Evolutionary conservation across 2,329 filamentous ascomycete species (phyloP), one percentile per base, ranked within the genome.

Genomic region (Didymella segeticola): DNA sequence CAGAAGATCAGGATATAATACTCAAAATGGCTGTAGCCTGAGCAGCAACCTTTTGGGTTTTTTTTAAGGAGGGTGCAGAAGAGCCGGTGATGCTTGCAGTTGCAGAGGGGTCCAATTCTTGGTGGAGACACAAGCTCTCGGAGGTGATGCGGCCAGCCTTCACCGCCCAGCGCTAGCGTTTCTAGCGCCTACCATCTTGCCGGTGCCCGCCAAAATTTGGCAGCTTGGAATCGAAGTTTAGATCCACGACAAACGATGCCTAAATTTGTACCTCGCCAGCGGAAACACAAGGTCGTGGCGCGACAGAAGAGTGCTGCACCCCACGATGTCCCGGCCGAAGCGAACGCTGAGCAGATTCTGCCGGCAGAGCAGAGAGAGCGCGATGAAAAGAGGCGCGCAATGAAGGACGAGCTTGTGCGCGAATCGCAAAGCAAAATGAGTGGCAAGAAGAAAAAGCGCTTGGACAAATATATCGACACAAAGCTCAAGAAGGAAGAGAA

Each of bases 401-500:
- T 88, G 53, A 79, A 79, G 59, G 80, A 82, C 37, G 81, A 86
- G 63, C 63, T 87, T 53, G 77, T 77, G 56, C 76, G 77, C 57
- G 79, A 81, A 29, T 77, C 82, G 41, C 78, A 84, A 58, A 76
- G 80, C 3, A 83, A 83, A 60, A 80, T 87, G 53, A 85, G 82
- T 2, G 75, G 79, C 17, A 89, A 89, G 74, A 89, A 89, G 74
- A 80, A 85, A 63, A 89, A 89, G 76, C 78, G 86, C 47, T 68
- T 89, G 58, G 85, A 89, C 62, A 88, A 89, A 68, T 89, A 89
- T 61, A 86, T 89, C 72, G 93, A 98, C 67, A 95, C 84, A 53
- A 99, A 99, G 81, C 80, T 99, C 38, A 90, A 88, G 74, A 97
- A 96, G 74, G 95, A 99, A 70, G 93, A 98, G 74, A 96, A 91